phyloP scores from a whole-genome alignment of 1,284 basidiomycete species.

The Marasmius oreades region DNA sequence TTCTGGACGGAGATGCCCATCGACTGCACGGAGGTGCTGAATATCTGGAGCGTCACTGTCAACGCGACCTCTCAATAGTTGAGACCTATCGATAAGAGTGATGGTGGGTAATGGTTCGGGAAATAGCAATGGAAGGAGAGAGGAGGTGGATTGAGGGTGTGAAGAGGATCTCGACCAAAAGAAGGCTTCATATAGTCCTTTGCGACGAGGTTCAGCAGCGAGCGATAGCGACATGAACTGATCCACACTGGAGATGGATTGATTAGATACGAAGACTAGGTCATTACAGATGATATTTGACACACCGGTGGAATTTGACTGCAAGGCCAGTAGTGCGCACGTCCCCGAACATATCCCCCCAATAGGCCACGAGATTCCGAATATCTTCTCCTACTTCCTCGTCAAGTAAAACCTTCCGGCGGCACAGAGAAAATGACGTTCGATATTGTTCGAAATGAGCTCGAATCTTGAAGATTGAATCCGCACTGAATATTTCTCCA shows the following conservation, averaged over 20 bases:
- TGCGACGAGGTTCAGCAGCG: constrained; percentile 67
- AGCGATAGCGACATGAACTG: constrained; percentile 77
- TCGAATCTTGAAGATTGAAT: constrained; percentile 39
- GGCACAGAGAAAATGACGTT: constrained; percentile 49
- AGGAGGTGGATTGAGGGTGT: constrained; percentile 39
- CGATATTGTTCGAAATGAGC: constrained; percentile 50
- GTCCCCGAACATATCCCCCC: constrained; percentile 45
- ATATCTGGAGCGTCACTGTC: constrained; percentile 62
- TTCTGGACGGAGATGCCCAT: constrained; percentile 32
- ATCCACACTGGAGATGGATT: constrained; percentile 48
- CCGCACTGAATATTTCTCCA: constrained; percentile 41
- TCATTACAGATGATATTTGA: constrained; percentile 13
- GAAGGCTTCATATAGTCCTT: constrained; percentile 68
- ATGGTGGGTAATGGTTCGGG: constrained; percentile 67
- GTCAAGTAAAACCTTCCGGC: constrained; percentile 30
- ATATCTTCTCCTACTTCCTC: constrained; percentile 46
- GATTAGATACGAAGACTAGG: constrained; percentile 2
- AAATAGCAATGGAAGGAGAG: constrained; percentile 68
- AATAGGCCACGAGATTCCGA: constrained; percentile 47
- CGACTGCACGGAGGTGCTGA: constrained; percentile 45
- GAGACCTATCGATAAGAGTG: constrained; percentile 61
- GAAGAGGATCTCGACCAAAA: constrained; percentile 59
- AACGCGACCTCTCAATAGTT: constrained; percentile 59
- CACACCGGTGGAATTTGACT: constrained; percentile 61
- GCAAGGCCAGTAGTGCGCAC: constrained; percentile 43